Evolutionary conservation across 805 yeast species (phyloP), one percentile per base, ranked within the genome.

Genomic region (Candida tammaniensis): DNA sequence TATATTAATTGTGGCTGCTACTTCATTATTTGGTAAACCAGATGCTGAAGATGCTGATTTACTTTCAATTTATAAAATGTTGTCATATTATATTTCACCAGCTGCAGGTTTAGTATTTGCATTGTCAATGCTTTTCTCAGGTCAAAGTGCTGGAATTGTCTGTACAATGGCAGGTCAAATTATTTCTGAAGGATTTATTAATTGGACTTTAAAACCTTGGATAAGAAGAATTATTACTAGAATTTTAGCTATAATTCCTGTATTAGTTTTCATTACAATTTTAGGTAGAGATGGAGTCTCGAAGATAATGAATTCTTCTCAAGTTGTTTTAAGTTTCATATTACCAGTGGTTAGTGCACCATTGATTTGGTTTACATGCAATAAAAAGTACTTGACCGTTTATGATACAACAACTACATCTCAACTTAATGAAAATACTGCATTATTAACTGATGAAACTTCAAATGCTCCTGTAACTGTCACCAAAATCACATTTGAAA

Each of bases 121-220:
- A 1, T 52, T 66, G 23, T 67, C 72, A 0, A 68, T 68, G 73
- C 46, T 68, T 13, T 68, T 65, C 36, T 58, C 72, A 1, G 73
- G 73, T 18, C 73, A 68, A 38, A 62, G 70, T 43, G 73, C 73
- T 4, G 73, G 73, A 11, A 67, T 68, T 24, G 73, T 68, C 9
- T 68, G 73, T 45, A 68, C 73, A 4, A 68, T 68, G 73, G 69
- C 73, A 2, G 73, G 73, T 9, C 73, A 68, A 44, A 68, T 68
- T 35, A 57, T 68, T 11, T 57, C 67, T 24, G 73, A 68, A 41
- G 73, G 73, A 0, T 68, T 68, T 43, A 64, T 68, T 30, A 64
- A 65, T 41, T 68, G 73, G 73, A 46, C 68, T 1, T 43, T 68
- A 29, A 46, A 49, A 34, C 72, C 73, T 1, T 68, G 73, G 73